A percentile compares a stretch with the other conserved stretches of the same genome.
Conservation (phyloP, 148 eudicot species). For the Rhododendron ovatum region DNA sequence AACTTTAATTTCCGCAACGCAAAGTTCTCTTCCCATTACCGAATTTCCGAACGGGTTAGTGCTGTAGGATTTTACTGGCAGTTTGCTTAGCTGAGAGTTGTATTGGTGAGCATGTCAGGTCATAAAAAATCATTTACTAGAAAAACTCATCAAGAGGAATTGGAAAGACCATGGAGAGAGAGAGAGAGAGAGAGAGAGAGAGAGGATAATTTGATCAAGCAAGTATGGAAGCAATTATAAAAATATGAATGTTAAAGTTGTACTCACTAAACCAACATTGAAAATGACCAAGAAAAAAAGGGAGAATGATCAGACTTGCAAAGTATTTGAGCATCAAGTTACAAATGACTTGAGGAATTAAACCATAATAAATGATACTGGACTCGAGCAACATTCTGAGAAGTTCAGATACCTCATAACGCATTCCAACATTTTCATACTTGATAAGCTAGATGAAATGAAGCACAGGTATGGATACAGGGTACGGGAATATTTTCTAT, state of each 20-base stretch:
- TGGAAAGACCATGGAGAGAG: neutral
- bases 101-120: neutral
- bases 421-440: neutral
- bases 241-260: neutral
- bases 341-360: neutral
- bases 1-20: slow-evolving; percentile 54
- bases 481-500: too few relatives aligned
- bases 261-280: neutral
- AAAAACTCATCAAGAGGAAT: neutral
- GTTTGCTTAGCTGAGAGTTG: slow-evolving; percentile 55
- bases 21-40: slow-evolving; percentile 71
- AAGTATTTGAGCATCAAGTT: neutral
- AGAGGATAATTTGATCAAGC: neutral
- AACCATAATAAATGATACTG: neutral
- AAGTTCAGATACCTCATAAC: neutral
- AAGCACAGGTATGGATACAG: neutral
- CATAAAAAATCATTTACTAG: neutral
- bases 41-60: slow-evolving; percentile 56
- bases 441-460: neutral
- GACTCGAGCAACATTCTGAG: neutral
- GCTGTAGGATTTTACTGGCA: slow-evolving; percentile 68
- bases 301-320: neutral
- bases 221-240: neutral
- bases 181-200: neutral
- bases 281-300: neutral